Evolutionary conservation across 108 stramenopile genomes (phyloP), one percentile per base, ranked within the genome.

Genomic region (Mediolabrus comicus): DNA sequence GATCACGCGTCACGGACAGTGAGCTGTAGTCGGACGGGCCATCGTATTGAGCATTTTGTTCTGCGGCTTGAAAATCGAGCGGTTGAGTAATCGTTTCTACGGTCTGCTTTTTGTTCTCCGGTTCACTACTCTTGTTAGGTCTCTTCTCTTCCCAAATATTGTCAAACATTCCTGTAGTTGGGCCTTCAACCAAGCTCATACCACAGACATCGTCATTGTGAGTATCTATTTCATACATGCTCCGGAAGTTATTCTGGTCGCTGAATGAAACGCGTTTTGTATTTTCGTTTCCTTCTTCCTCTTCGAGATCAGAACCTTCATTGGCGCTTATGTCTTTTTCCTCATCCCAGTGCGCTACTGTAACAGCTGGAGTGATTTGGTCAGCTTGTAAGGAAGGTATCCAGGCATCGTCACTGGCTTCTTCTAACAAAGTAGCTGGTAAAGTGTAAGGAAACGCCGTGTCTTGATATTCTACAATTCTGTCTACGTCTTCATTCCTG

Each of bases 21-120:
- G 77, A 38, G 12, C 75, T 68, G 29, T 74, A 86, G 28, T 76
- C 57, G 31, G 62, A 58, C 7, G 86, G 86, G 13, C 92, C 92
- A 65, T 84, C 85, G 51, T 86, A 94, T 10, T 38, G 53, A 12
- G 74, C 71, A 31, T 75, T 78, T 49, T 81, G 58, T 59, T 87
- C 87, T 0, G 82, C 84, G 27, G 84, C 62, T 49, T 82, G 82
- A 52, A 71, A 75, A 67, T 77, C 69, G 36, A 69, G 63, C 12
- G 33, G n/a, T 30, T 36, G 31, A 7, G 53, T 29, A 39, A 25
- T 9, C 10, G 46, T 69, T 31, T 11, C 46, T n/a, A 5, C 9
- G 19, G 32, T 36, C 26, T 33, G 25, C 53, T 32, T n/a, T 41
- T 28, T 31, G 46, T 31, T 19, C n/a, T 63, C 60, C 3, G 30